Percentiles rank a stretch among this genome's conserved stretches.
phyloP scores from a whole-genome alignment of 345 rosid genomes.

The Gossypium stocksii region DNA sequence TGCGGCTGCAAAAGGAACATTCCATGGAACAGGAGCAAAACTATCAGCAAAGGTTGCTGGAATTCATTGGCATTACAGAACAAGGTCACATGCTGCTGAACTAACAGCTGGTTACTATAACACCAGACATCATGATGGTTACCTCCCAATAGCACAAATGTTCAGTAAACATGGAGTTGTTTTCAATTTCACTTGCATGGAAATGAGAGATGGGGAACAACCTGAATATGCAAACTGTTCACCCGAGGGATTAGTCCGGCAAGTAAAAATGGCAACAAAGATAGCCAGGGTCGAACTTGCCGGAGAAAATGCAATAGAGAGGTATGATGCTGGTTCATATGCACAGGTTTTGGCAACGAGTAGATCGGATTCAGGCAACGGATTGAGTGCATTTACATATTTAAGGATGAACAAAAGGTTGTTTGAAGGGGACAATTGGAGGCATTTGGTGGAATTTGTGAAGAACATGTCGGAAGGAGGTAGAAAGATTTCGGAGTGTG shows the following conservation, averaged over 20 bases:
- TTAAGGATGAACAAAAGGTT: slow-evolving; percentile 79
- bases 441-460: slow-evolving; percentile 69
- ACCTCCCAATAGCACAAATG: slow-evolving; percentile 69
- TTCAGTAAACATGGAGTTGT: slow-evolving; percentile 62
- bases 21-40: slow-evolving; percentile 61
- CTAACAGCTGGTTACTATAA: slow-evolving; percentile 87
- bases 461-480: slow-evolving; percentile 77
- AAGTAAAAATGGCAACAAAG: slow-evolving; percentile 71
- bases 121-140: slow-evolving; percentile 72
- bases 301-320: slow-evolving; percentile 87
- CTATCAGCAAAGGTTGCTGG: slow-evolving; percentile 87
- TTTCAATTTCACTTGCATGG: slow-evolving; percentile 96
- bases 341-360: slow-evolving; percentile 74
- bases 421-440: slow-evolving; percentile 85
- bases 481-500: slow-evolving; percentile 45
- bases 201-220: slow-evolving; percentile 78
- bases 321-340: slow-evolving; percentile 70
- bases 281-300: slow-evolving; percentile 65
- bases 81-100: slow-evolving; percentile 96
- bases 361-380: slow-evolving; percentile 65
- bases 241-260: slow-evolving; percentile 82
- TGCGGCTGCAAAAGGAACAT: slow-evolving; percentile 63
- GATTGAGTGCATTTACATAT: slow-evolving; percentile 80
- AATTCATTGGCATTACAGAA: slow-evolving; percentile 95
- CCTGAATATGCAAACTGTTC: slow-evolving; percentile 74